Percentiles rank a stretch among this genome's conserved stretches.
phyloP scores from a whole-genome alignment of 345 rosid species.

The Viola odorata region DNA sequence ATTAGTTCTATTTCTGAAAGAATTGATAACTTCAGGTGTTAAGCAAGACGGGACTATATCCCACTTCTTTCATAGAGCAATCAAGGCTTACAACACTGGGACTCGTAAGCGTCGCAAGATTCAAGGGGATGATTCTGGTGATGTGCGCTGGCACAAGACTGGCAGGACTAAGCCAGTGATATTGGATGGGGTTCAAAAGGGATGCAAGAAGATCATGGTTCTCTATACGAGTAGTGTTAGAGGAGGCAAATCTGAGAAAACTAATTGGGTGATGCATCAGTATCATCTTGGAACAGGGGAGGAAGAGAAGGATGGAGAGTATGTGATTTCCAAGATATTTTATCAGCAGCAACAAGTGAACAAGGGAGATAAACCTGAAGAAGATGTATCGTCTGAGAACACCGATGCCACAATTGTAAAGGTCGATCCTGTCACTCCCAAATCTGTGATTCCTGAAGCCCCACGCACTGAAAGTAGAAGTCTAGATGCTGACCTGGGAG shows the following conservation, averaged over 20 bases:
- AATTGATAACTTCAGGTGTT: constrained; percentile 41
- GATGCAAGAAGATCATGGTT: constrained; percentile 94
- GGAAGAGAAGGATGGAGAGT: constrained; percentile 86
- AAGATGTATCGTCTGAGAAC: constrained; percentile 33
- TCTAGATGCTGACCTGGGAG: constrained; percentile 28
- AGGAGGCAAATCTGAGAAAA: constrained; percentile 77
- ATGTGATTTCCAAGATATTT: constrained; percentile 75
- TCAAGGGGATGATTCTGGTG: constrained; percentile 64
- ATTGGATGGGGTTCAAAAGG: constrained; percentile 70
- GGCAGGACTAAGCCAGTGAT: constrained; percentile 81
- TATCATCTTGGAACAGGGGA: constrained; percentile 88
- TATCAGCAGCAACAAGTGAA: constrained; percentile 59
- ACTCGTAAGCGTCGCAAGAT: constrained; percentile 93
- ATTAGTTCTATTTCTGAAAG: constrained; percentile 7
- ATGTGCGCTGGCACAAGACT: constrained; percentile 97
- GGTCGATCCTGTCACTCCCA: constrained; percentile 76
- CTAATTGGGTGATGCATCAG: constrained; percentile 98
- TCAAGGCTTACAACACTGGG: constrained; percentile 87
- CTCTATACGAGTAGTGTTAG: constrained; percentile 45
- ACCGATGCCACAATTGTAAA: constrained; percentile 30
- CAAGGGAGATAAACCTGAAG: constrained; percentile 55
- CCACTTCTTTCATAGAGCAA: constrained; percentile 81
- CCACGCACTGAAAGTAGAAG: constrained; percentile 35
- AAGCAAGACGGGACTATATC: constrained; percentile 70
- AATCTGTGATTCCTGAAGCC: constrained; percentile 62